Conservation (phyloP, 2,329 filamentous ascomycete species). For the Aureobasidium sp. region DNA sequence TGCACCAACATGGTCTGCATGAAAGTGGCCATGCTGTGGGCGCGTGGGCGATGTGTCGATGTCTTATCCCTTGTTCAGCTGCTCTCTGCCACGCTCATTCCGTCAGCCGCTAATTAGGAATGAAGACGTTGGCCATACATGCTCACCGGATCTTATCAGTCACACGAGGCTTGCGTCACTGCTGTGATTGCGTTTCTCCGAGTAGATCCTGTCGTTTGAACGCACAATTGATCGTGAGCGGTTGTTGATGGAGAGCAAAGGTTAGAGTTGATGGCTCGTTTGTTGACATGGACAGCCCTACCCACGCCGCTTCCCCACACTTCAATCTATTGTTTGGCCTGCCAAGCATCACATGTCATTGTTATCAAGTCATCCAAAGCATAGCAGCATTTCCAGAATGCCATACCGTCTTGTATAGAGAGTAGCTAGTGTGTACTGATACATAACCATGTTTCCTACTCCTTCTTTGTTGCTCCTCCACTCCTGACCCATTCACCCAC, state of each 20-base stretch:
- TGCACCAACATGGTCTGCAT: conserved; percentile 70
- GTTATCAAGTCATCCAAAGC: background rate
- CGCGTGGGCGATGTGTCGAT: background rate
- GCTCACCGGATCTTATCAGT: conserved; percentile 5
- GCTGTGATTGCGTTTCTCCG: background rate
- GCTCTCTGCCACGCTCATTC: background rate
- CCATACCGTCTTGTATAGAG: background rate
- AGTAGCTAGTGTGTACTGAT: background rate
- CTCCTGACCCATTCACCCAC: conserved; percentile 67
- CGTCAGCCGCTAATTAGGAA: conserved; percentile 7
- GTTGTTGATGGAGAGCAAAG: background rate
- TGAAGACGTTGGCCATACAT: conserved; percentile 3
- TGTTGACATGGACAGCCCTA: conserved; percentile 2
- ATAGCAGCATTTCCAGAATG: background rate
- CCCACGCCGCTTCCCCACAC: background rate
- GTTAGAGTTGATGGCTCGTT: background rate
- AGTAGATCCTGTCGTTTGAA: background rate
- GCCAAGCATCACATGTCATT: background rate
- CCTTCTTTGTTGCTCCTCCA: conserved; percentile 12
- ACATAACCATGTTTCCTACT: background rate
- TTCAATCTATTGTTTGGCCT: background rate
- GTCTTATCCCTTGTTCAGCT: background rate
- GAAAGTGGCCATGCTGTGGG: conserved; percentile 58
- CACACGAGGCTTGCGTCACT: background rate
- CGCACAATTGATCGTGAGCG: background rate